Percentiles rank a stretch among this genome's conserved stretches.
These are phyloP conservation scores for Alternaria rosae DNA, from an alignment of 2,329 filamentous ascomycete genomes.

Conservation along the genomic window DNA sequence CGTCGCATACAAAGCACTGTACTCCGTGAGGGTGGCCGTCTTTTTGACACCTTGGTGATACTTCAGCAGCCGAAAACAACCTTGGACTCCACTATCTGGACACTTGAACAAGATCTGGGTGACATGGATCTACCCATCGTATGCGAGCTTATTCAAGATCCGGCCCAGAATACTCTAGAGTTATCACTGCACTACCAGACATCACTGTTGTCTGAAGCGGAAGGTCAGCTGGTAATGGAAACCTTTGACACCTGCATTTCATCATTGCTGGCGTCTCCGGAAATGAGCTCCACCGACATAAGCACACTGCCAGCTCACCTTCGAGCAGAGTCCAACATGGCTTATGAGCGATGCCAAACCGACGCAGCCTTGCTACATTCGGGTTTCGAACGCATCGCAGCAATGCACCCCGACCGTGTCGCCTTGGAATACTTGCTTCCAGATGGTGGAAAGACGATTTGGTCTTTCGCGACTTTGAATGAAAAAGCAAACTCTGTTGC, in stretches of 20 bases:
- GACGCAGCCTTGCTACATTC: conserved; percentile 43
- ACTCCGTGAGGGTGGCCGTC: conserved; percentile 55
- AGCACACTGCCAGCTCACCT: conserved; percentile 29
- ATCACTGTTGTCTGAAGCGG: conserved; percentile 34
- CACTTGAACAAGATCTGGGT: conserved; percentile 59
- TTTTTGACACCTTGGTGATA: conserved; percentile 85
- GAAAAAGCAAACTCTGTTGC: conserved; percentile 45
- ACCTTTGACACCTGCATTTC: conserved; percentile 38
- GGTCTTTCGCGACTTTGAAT: conserved; percentile 45
- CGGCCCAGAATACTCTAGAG: conserved; percentile 59
- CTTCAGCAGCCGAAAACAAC: conserved; percentile 68
- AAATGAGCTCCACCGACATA: conserved; percentile 31
- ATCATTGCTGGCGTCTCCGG: conserved; percentile 32
- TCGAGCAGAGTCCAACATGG: conserved; percentile 35
- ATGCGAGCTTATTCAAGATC: conserved; percentile 72
- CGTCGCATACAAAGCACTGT: conserved; percentile 70
- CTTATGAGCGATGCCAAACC: conserved; percentile 17
- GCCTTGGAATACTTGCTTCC: conserved; percentile 51
- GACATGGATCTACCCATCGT: conserved; percentile 80
- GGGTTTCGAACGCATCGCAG: conserved; percentile 49
- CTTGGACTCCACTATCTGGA: conserved; percentile 61
- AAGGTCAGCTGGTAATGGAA: conserved; percentile 36
- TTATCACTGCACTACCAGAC: conserved; percentile 67
- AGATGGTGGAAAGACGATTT: conserved; percentile 38
- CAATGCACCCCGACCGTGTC: conserved; percentile 31